Evolutionary conservation across 2,329 filamentous ascomycete species (phyloP).

Genomic region (Emergomyces orientalis): DNA sequence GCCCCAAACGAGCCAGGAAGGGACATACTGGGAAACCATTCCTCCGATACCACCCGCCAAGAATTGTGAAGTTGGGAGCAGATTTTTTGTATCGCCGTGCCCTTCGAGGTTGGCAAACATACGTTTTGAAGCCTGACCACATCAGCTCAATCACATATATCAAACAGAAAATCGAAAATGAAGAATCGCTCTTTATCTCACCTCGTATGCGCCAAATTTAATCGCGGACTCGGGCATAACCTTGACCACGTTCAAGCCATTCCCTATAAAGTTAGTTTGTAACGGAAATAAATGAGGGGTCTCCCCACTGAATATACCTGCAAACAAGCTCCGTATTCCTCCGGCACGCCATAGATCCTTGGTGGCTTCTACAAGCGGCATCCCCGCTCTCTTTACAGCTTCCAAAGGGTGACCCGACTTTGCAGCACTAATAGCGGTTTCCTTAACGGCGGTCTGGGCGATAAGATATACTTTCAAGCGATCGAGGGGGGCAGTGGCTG

Average conservation of each 20-base stretch:
- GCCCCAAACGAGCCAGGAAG: not conserved
- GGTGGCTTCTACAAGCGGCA: slow-evolving; percentile 62
- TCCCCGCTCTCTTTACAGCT: slow-evolving; percentile 56
- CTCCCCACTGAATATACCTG: slow-evolving; percentile 52
- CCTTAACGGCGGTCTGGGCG: slow-evolving; percentile 63
- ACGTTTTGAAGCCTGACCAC: slow-evolving; percentile 65
- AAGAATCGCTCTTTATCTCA: slow-evolving; percentile 24
- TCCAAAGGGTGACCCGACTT: slow-evolving; percentile 59
- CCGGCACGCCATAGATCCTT: slow-evolving; percentile 76
- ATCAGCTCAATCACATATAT: not conserved
- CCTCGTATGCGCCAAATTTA: slow-evolving; percentile 94
- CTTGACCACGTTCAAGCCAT: slow-evolving; percentile 91
- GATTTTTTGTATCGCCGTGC: slow-evolving; percentile 67
- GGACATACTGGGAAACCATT: slow-evolving; percentile 76
- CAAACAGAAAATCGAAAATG: slow-evolving; percentile 8
- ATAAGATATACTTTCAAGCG: slow-evolving; percentile 96
- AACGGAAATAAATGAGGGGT: slow-evolving; percentile 5
- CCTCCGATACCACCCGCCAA: slow-evolving; percentile 82
- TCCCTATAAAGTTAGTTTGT: slow-evolving; percentile 49
- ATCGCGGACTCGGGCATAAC: slow-evolving; percentile 99
- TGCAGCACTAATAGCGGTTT: slow-evolving; percentile 54
- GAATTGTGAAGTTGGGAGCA: slow-evolving; percentile 80
- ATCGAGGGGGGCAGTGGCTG: slow-evolving; percentile 90
- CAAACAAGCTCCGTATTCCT: slow-evolving; percentile 81
- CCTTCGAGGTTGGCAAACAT: slow-evolving; percentile 79